Evolutionary conservation across 805 yeast genomes (phyloP), one percentile per base, ranked within the genome.

Genomic region (Kodamaea kaohsiungensis): DNA sequence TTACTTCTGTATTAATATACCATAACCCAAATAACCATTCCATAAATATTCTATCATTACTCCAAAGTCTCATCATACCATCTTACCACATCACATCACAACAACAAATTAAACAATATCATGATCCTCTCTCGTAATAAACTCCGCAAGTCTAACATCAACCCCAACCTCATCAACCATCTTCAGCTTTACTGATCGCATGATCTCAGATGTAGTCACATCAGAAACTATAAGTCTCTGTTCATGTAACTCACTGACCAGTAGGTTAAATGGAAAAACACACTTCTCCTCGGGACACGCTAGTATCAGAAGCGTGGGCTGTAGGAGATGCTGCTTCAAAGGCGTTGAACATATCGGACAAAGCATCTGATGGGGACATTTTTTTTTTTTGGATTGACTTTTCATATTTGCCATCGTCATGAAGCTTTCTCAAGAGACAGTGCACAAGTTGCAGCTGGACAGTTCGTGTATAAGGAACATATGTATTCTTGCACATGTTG

Each of bases 401-500:
- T 50, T 43, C 47, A 16, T 35, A 25, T 52, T 47, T 46, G 49
- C 48, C 52, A 42, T 49, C 46, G 48, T 38, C 9, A 76, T 84
- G 83, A 82, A 81, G 68, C 77, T 89, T 19, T 80, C 89, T 1
- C 78, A 87, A 4, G 86, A 83, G 40, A 85, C 86, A 30, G 80
- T 91, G 35, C 77, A 81, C 33, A 70, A 82, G 58, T 73, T 91
- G 16, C 98, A 93, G 68, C 77, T 77, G 59, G 82, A 87, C 58
- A 85, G 96, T 0, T 72, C 80, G 13, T 76, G 83, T 56, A 85
- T 93, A 30, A 79, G 99, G 56, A 95, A 95, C 70, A 90, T 95
- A 45, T 95, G 99, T 71, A 91, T 95, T 57, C 78, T 95, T 49
- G 99, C 99, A 0, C 99, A 95, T 71, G 99, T 95, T 19, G 99